A percentile compares a stretch with the other conserved stretches of the same genome.
Evolutionary conservation across 2,329 filamentous ascomycete genomes (phyloP).

Genomic region (Pseudogymnoascus sp.): DNA sequence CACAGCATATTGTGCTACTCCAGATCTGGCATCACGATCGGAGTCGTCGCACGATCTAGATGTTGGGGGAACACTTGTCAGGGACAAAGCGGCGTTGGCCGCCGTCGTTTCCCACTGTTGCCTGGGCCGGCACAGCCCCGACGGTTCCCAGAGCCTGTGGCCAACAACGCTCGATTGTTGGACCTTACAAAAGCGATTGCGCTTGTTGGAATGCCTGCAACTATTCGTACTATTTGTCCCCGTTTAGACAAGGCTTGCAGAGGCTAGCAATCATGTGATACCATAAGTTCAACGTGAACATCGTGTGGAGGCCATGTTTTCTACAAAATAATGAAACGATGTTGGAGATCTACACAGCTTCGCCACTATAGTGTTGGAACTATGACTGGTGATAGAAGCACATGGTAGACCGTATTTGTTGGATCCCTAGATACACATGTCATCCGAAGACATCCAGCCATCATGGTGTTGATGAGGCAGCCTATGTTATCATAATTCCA

Average conservation of each 20-base stretch:
- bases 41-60: not conserved
- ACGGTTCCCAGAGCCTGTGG: not conserved
- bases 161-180: not conserved
- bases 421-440: not conserved
- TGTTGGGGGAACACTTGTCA: not conserved
- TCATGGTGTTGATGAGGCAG: not conserved
- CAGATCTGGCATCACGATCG: not conserved
- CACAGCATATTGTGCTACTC: not conserved
- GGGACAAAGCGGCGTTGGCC: not conserved
- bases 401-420: not conserved
- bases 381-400: not conserved
- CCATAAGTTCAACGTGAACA: not conserved
- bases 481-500: not conserved
- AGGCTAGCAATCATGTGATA: not conserved
- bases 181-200: not conserved
- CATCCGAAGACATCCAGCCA: not conserved
- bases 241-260: not conserved
- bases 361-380: not conserved
- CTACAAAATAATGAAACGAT: not conserved
- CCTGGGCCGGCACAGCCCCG: not conserved
- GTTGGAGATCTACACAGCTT: not conserved
- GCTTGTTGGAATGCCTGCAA: not conserved
- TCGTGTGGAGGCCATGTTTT: not conserved
- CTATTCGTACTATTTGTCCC: not conserved
- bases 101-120: not conserved